Base-by-base conservation (phyloP, 2,329 filamentous ascomycete species). In the Apiospora hydei region DNA sequence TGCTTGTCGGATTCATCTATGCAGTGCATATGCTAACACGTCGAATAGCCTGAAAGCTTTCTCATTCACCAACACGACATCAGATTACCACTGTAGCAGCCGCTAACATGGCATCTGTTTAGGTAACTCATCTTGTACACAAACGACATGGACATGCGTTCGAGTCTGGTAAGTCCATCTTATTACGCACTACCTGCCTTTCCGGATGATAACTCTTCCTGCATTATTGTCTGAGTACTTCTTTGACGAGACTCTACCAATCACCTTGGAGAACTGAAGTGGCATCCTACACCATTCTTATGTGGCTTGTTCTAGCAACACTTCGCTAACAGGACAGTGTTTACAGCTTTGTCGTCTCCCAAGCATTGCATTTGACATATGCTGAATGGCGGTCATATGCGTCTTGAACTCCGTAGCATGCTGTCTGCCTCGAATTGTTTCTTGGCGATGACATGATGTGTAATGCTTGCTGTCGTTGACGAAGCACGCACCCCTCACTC, bases 201-300 rank as follows among this genome's bases (percentile, higher is more conserved):
- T 83, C 76, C 80, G 83, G 87, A 88, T 88, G 87, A 79, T 61
- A 75, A 53, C 70, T 87, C 82, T 81, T 77, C 80, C 80, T 81
- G 76, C 82, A 82, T 83, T 83, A 84, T 83, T 84, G 79, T 82
- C 86, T 84, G 87, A 89, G 83, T 87, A 86, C 82, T 85, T 83
- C 83, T 78, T 47, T 89, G 87, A 88, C 80, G 87, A 89, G 77
- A 86, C 80, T 79, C 75, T 77, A 61, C 53, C 79, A 78, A 81
- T 88, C 88, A 89, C 87, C 87, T 89, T 89, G 88, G 88, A 89
- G 88, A 89, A 89, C 87, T 89, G 88, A 89, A 80, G 53, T 38
- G 53, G 53, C 53, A 21, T 38, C 8, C 8, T 11, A 11, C 30
- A 61, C 7, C 53, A 1, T 2, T 61, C 21, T 13, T 2, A 38